A percentile compares a stretch with the other conserved stretches of the same genome.
Evolutionary conservation across 768 basidiomycete genomes (phyloP).

Genomic region (Asterophora parasitica): DNA sequence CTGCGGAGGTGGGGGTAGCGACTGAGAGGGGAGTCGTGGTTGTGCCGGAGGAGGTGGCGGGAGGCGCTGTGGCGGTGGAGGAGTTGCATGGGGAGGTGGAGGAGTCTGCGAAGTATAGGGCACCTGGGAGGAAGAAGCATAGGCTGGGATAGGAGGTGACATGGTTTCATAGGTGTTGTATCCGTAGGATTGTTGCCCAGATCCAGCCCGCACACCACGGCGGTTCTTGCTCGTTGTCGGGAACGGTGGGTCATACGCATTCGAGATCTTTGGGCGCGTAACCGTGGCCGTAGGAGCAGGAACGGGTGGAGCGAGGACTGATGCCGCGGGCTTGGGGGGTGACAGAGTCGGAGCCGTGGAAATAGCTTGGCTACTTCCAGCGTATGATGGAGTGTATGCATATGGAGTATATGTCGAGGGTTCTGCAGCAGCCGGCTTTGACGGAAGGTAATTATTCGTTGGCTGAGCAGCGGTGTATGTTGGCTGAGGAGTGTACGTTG

Average conservation of each 20-base stretch:
- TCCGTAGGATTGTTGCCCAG: slow-evolving; percentile 16
- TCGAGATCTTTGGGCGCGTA: slow-evolving; percentile 59
- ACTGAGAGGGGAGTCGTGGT: slow-evolving; percentile 6
- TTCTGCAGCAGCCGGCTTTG: slow-evolving; percentile 4
- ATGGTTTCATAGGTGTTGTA: slow-evolving; percentile 23
- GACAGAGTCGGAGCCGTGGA: slow-evolving; percentile 7
- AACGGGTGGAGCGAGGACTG: slow-evolving; percentile 20
- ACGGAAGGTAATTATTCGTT: slow-evolving; percentile 4
- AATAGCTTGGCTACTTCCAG: slow-evolving; percentile 5
- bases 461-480: slow-evolving; percentile 20
- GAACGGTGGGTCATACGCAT: slow-evolving; percentile 78
- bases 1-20: not conserved
- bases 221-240: slow-evolving; percentile 42
- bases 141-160: slow-evolving; percentile 10
- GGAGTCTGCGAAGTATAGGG: slow-evolving; percentile 11
- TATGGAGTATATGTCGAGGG: slow-evolving; percentile 15
- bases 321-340: slow-evolving; percentile 1
- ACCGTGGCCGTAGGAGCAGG: slow-evolving; percentile 39
- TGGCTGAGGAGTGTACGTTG: slow-evolving; percentile 17
- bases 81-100: slow-evolving; percentile 3
- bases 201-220: slow-evolving; percentile 18
- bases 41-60: slow-evolving; percentile 8
- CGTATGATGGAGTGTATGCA: slow-evolving; percentile 17
- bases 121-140: slow-evolving; percentile 10
- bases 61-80: slow-evolving; percentile 7